A percentile compares a stretch with the other conserved stretches of the same genome.
These are phyloP conservation scores for Eimeria acervulina DNA, from an alignment of 169 alveolate genomes.

Conservation along the genomic window DNA sequence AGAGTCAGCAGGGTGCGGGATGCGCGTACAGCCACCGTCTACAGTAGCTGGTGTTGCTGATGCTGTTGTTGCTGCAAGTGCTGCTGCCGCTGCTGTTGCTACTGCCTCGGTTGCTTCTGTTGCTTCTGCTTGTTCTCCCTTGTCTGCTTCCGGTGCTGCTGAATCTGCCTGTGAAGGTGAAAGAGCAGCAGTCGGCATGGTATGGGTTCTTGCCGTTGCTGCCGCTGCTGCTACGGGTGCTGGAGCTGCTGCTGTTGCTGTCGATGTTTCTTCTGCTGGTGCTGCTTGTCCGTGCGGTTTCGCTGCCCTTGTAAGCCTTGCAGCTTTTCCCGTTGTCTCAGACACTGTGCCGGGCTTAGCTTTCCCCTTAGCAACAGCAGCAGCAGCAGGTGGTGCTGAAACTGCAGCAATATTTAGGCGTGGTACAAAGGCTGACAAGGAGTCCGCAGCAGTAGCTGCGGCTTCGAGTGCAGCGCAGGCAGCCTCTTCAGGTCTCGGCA, in stretches of 20 bases:
- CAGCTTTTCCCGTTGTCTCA: not conserved
- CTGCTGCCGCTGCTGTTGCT: not conserved
- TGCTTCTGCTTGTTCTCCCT: not conserved
- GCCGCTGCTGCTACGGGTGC: not conserved
- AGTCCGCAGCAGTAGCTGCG: conserved; percentile 8
- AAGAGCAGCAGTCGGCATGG: not conserved
- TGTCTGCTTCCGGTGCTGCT: not conserved
- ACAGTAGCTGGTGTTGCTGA: conserved; percentile 4
- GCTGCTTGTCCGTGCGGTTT: not conserved
- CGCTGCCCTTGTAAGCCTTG: not conserved
- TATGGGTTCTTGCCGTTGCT: not conserved
- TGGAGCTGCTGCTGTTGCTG: not conserved
- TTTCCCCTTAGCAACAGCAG: not conserved
- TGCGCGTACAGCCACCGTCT: not conserved
- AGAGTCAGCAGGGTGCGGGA: not conserved
- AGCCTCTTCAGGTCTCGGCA: not conserved
- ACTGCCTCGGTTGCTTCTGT: not conserved
- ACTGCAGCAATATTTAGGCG: not conserved
- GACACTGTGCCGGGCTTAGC: not conserved
- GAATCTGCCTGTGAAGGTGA: not conserved
- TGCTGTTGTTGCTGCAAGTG: not conserved
- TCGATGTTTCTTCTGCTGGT: not conserved
- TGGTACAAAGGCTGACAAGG: not conserved
- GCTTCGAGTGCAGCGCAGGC: conserved; percentile 18
- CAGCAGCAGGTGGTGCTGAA: conserved; percentile 36